Conservation (phyloP, 2,329 filamentous ascomycete species). For the Fusarium udum region DNA sequence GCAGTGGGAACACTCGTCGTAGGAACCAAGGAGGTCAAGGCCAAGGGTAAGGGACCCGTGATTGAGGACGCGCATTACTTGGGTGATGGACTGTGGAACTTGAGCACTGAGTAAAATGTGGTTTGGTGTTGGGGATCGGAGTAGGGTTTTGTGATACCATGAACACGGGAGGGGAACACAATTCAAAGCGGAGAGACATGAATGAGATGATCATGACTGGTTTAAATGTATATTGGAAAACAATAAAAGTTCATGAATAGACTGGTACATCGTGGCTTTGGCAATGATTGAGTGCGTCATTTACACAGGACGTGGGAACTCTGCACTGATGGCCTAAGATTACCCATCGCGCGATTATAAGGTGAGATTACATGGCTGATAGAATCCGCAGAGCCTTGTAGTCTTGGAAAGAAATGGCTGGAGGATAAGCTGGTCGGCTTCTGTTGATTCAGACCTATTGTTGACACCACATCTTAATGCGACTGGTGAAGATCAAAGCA, state of each 20-base stretch:
- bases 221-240: neutral
- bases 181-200: neutral
- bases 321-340: neutral
- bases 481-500: neutral
- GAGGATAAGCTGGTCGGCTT: neutral
- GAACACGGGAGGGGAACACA: conserved; percentile 4
- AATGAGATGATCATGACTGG: neutral
- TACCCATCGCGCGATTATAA: neutral
- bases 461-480: neutral
- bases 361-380: neutral
- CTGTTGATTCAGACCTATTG: neutral
- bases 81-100: conserved; percentile 91
- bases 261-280: neutral
- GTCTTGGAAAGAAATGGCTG: too few relatives aligned
- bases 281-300: neutral
- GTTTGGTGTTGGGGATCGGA: neutral
- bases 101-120: conserved; percentile 59
- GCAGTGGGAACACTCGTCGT: conserved; percentile 85
- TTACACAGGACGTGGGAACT: neutral
- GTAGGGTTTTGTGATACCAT: conserved; percentile 35
- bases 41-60: conserved; percentile 91
- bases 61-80: conserved; percentile 94
- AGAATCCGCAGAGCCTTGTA: too few relatives aligned
- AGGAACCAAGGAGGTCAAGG: conserved; percentile 91
- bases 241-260: neutral